Evolutionary conservation across 257 asterid species (phyloP).

Genomic region (Lithospermum erythrorhizon): DNA sequence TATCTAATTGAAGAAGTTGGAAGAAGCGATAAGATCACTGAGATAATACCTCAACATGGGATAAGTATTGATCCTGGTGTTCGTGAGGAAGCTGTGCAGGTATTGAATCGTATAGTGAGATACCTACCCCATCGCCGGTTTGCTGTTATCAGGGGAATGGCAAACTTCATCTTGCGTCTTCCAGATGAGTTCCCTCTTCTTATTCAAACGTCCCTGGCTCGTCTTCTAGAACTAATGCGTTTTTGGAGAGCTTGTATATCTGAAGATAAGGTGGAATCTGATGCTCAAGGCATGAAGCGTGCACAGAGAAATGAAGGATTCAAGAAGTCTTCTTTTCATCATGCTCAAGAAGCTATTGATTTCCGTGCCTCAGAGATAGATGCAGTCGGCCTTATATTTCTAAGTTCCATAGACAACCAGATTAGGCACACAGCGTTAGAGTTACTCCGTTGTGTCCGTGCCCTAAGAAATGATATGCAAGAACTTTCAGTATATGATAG

Average conservation of each 20-base stretch:
- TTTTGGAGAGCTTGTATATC: slow-evolving; percentile 91
- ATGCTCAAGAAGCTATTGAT: slow-evolving; percentile 71
- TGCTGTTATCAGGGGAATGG: slow-evolving; percentile 97
- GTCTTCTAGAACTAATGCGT: slow-evolving; percentile 95
- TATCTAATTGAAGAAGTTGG: slow-evolving; percentile 98
- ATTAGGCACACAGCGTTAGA: slow-evolving; percentile 97
- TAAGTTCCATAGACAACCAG: slow-evolving; percentile 96
- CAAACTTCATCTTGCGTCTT: slow-evolving; percentile 78
- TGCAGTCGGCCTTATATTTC: slow-evolving; percentile 97
- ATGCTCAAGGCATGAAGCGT: slow-evolving; percentile 52
- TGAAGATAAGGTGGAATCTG: slow-evolving; percentile 55
- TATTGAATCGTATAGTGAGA: slow-evolving; percentile 81
- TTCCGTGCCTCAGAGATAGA: slow-evolving; percentile 94
- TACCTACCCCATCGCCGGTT: slow-evolving; percentile 96
- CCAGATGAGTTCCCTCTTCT: slow-evolving; percentile 99
- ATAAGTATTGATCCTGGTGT: slow-evolving; percentile 98
- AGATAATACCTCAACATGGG: slow-evolving; percentile 98
- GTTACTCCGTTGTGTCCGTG: slow-evolving; percentile 92
- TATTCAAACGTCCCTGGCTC: slow-evolving; percentile 92
- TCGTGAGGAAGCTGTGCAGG: slow-evolving; percentile 97
- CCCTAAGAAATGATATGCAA: slow-evolving; percentile 70
- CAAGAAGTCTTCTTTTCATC: slow-evolving; percentile 78
- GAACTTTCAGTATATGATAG: slow-evolving; percentile 55
- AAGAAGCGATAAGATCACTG: slow-evolving; percentile 90
- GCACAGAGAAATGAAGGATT: slow-evolving; percentile 79